Evolutionary conservation across 2,329 filamentous ascomycete genomes (phyloP), one percentile per base, ranked within the genome.

Genomic region (Achaetomium macrosporum): DNA sequence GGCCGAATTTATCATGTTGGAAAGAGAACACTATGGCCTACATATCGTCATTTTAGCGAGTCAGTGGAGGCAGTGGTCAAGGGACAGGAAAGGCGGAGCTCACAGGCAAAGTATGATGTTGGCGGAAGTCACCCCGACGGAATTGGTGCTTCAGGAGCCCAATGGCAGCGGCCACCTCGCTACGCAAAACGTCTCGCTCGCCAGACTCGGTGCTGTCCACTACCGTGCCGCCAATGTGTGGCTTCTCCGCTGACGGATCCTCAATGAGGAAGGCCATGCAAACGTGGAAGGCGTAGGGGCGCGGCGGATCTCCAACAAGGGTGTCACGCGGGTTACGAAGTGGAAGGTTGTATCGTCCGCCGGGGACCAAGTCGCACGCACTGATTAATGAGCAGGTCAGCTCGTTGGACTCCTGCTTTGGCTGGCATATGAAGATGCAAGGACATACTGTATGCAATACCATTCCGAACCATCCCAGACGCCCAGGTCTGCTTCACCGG

Each of bases 1-100:
- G 44, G 16, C 44, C 39, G 11, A 29, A 16, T 5, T 16, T 10
- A 25, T 53, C 40, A 15, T 53, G 44, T 5, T 48, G 39, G n/a
- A 53, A 53, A 12, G 50, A 48, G 13, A 53, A 53, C 12, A 53
- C 50, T 13, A 53, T 15, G 10, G 45, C 33, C 50, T 53, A 37
- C 5, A 10, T 15, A 15, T 33, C 12, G 10, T 4, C 5, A n/a
- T 3, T 15, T 33, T 4, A 25, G 25, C 25, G 17, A 11, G 1
- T 9, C 17, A 15, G 31, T 6, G 30, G 19, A 5, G 10, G 20
- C 15, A 31, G 2, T 10, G 10, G 13, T 13, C n/a, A 36, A 2
- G 12, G 16, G 16, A 16, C 17, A 19, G 17, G 10, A 12, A 8
- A 16, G 17, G 44, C 8, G 11, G 35, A 6, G 12, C 39, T 47